Percentiles rank a stretch among this genome's conserved stretches.
These are phyloP conservation scores for Podochytrium sp. DNA, from an alignment of 192 early-diverging fungal genomes.

Conservation along the genomic window DNA sequence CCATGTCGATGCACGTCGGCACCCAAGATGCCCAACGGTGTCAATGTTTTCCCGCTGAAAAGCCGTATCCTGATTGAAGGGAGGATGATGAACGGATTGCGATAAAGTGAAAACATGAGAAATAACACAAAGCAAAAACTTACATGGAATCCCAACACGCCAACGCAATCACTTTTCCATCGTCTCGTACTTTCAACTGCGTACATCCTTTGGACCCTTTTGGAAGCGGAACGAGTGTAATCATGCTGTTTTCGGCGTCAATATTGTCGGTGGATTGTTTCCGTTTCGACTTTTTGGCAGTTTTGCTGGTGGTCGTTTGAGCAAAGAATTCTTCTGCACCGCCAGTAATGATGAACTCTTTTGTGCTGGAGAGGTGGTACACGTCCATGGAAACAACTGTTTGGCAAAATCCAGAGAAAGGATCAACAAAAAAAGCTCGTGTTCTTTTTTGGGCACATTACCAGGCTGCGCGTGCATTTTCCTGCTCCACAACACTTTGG, in stretches of 20 bases:
- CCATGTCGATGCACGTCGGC: conserved; percentile 19
- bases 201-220: conserved; percentile 14
- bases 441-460: no score
- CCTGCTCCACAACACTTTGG: not conserved
- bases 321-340: conserved; percentile 12
- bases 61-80: conserved; percentile 17
- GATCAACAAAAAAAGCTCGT: conserved; percentile 11
- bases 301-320: not conserved
- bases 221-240: not conserved
- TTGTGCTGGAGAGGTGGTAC: not conserved
- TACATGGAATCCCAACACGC: conserved; percentile 25
- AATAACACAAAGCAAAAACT: not conserved
- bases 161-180: conserved; percentile 7
- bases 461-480: conserved; percentile 7
- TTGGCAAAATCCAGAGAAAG: not conserved
- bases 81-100: no score
- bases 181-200: not conserved
- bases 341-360: not conserved
- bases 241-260: not conserved
- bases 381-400: conserved; percentile 9
- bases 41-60: conserved; percentile 5
- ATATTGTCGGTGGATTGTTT: no score
- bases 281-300: not conserved
- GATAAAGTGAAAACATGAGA: conserved; percentile 2
- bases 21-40: conserved; percentile 7